Evolutionary conservation across 2,329 filamentous ascomycete genomes (phyloP).

Genomic region (Clonostachys chloroleuca): DNA sequence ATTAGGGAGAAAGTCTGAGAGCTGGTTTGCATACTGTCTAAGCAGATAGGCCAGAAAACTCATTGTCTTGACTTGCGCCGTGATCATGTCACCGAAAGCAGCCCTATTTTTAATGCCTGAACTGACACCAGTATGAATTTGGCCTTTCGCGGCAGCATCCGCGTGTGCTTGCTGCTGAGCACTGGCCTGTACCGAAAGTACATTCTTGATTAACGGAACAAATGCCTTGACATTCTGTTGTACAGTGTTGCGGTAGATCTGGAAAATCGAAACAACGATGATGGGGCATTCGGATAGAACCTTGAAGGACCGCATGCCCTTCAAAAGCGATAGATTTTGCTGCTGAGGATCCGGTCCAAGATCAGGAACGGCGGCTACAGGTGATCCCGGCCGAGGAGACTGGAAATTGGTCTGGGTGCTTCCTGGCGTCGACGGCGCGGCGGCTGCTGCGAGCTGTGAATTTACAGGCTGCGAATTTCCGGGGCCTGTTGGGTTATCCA

Average conservation of each 20-base stretch:
- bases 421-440: constrained; percentile 62
- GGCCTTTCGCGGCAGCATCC: constrained; percentile 74
- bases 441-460: constrained; percentile 32
- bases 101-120: constrained; percentile 89
- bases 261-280: constrained; percentile 97
- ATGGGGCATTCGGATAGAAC: constrained; percentile 97
- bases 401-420: constrained; percentile 70
- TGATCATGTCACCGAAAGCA: constrained; percentile 96
- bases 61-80: constrained; percentile 98
- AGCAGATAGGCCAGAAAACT: constrained; percentile 94
- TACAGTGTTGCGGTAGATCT: constrained; percentile 80
- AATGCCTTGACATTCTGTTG: constrained; percentile 85
- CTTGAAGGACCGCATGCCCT: constrained; percentile 98
- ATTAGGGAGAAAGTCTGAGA: constrained; percentile 81
- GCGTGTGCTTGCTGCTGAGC: constrained; percentile 89
- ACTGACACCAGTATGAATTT: constrained; percentile 89
- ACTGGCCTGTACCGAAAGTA: constrained; percentile 82
- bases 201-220: constrained; percentile 88
- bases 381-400: constrained; percentile 85
- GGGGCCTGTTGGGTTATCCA: constrained; percentile 67
- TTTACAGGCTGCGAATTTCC: constrained; percentile 25
- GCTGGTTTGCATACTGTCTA: constrained; percentile 78
- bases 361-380: constrained; percentile 77
- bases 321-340: constrained; percentile 74
- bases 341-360: constrained; percentile 78